These are phyloP conservation scores for Zymoseptoria passerinii DNA, from an alignment of 2,329 filamentous ascomycete genomes.

Conservation along the genomic window DNA sequence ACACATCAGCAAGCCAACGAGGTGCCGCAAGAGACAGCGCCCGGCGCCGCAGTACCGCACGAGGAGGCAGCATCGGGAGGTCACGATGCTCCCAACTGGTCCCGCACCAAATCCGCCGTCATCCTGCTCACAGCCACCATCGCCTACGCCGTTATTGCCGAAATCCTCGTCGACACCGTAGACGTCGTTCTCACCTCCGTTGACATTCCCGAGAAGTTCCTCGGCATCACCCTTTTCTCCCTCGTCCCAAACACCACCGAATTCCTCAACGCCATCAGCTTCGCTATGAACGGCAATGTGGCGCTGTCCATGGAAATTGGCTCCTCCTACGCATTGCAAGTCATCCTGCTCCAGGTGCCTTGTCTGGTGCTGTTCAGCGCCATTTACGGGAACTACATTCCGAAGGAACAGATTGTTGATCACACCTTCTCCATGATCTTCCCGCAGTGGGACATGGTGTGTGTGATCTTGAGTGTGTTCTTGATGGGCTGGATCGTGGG, in stretches of 20 bases:
- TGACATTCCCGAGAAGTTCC: slow-evolving; percentile 91
- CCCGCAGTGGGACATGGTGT: slow-evolving; percentile 98
- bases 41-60: slow-evolving; percentile 28
- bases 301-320: slow-evolving; percentile 98
- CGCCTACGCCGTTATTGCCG: slow-evolving; percentile 91
- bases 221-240: slow-evolving; percentile 93
- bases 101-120: slow-evolving; percentile 78
- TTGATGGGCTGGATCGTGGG: slow-evolving; percentile 95
- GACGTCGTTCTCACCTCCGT: slow-evolving; percentile 90
- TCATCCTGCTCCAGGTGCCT: slow-evolving; percentile 89
- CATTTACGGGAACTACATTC: slow-evolving; percentile 53
- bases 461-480: slow-evolving; percentile 91
- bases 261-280: slow-evolving; percentile 97
- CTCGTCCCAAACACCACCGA: slow-evolving; percentile 97
- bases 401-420: slow-evolving; percentile 45
- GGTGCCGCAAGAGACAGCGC: slow-evolving; percentile 23
- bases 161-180: slow-evolving; percentile 93
- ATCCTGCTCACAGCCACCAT: slow-evolving; percentile 84
- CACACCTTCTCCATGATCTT: slow-evolving; percentile 82
- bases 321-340: slow-evolving; percentile 91
- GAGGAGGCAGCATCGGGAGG: slow-evolving; percentile 50
- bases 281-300: slow-evolving; percentile 99
- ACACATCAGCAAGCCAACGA: slow-evolving; percentile 6
- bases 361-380: slow-evolving; percentile 88
- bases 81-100: slow-evolving; percentile 98